These are phyloP conservation scores for Fragaria nilgerrensis DNA, from an alignment of 306 rosid genomes.

Conservation along the genomic window DNA sequence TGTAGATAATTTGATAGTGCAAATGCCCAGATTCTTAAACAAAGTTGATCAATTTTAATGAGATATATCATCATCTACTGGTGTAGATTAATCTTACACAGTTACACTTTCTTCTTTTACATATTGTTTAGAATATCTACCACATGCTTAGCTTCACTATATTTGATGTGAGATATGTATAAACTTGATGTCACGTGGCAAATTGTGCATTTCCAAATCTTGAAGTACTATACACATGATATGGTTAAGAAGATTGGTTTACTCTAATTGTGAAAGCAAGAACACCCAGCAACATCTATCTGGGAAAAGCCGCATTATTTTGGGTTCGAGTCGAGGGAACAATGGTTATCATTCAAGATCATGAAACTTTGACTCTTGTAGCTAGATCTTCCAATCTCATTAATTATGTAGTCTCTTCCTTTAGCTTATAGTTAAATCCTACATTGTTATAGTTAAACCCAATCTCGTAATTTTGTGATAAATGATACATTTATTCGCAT, in stretches of 20 bases:
- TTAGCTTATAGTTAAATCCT: not conserved
- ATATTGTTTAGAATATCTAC: slow-evolving; percentile 9
- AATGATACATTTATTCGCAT: not conserved
- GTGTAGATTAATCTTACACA: not conserved
- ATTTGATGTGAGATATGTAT: not conserved
- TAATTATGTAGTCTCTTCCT: not conserved
- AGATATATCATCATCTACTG: not conserved
- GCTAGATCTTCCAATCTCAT: slow-evolving; percentile 7
- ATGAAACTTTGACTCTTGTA: slow-evolving; percentile 22
- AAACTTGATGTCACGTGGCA: slow-evolving; percentile 18
- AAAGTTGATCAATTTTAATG: not conserved
- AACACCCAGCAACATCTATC: slow-evolving; percentile 12
- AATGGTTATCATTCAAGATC: slow-evolving; percentile 8
- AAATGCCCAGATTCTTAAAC: not conserved
- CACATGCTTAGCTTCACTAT: slow-evolving; percentile 8
- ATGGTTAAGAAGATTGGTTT: not conserved
- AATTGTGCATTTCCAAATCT: slow-evolving; percentile 21
- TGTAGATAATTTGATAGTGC: not conserved
- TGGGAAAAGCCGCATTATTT: slow-evolving; percentile 11
- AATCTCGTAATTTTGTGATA: not conserved
- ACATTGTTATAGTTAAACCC: not conserved
- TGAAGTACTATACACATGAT: slow-evolving; percentile 16
- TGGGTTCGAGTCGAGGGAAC: slow-evolving; percentile 2
- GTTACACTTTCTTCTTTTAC: slow-evolving; percentile 4
- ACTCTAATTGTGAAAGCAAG: slow-evolving; percentile 3